A percentile compares a stretch with the other conserved stretches of the same genome.
Conservation (phyloP, 768 basidiomycete species). For the Infundibulicybe gibba region DNA sequence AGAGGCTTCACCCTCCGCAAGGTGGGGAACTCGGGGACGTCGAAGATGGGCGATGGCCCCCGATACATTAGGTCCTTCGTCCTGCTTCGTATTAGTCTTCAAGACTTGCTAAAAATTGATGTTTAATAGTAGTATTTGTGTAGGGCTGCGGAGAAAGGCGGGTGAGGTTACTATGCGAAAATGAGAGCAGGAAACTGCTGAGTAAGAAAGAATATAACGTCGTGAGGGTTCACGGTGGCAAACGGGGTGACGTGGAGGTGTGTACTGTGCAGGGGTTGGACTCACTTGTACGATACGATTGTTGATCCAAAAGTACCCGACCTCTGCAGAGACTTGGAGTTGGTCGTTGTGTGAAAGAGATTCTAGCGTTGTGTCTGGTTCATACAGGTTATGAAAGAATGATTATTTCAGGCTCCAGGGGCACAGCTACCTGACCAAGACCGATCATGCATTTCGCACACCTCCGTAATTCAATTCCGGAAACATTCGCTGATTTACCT, state of each 20-base stretch:
- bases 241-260: constrained; percentile 14
- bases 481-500: too few species aligned
- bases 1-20: constrained; percentile 72
- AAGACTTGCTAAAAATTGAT: constrained; percentile 1
- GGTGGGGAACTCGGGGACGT: constrained; percentile 59
- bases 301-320: too few species aligned
- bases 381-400: too few species aligned
- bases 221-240: neutral
- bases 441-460: too few species aligned
- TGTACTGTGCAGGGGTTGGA: neutral
- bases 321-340: too few species aligned
- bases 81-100: constrained; percentile 1
- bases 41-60: constrained; percentile 57
- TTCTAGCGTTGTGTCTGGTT: too few species aligned
- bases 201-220: constrained; percentile 7
- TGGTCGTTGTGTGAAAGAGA: too few species aligned
- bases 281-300: neutral
- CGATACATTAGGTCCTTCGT: constrained; percentile 42
- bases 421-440: too few species aligned
- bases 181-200: constrained; percentile 1
- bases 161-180: constrained; percentile 1
- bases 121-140: constrained; percentile 4
- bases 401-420: too few species aligned
- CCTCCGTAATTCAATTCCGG: too few species aligned
- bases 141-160: neutral